Conservation (phyloP, 768 basidiomycete genomes). For the Plicaturopsis crispa region DNA sequence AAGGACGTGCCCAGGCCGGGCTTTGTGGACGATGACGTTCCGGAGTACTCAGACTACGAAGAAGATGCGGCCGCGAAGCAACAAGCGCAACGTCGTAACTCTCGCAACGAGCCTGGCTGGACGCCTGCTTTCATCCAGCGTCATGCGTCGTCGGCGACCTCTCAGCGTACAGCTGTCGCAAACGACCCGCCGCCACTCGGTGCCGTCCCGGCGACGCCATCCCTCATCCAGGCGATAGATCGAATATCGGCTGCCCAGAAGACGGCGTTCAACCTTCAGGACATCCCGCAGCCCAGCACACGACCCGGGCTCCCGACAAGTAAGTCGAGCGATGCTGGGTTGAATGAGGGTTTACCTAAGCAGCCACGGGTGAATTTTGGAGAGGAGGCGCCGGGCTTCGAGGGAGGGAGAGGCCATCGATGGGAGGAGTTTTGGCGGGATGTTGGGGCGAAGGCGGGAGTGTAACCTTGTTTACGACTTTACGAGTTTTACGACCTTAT, state of each 20-base stretch:
- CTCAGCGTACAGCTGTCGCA: conserved; percentile 14
- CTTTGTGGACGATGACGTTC: conserved; percentile 17
- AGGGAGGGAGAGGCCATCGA: conserved; percentile 12
- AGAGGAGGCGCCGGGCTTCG: conserved; percentile 5
- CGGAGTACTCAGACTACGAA: conserved; percentile 43
- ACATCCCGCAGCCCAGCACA: background rate
- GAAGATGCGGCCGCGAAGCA: conserved; percentile 25
- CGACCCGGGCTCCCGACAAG: conserved; percentile 1
- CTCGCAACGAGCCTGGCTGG: conserved; percentile 28
- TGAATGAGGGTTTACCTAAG: conserved; percentile 5
- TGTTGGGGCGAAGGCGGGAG: conserved; percentile 20
- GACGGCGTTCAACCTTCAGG: conserved; percentile 30
- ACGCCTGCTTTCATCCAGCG: conserved; percentile 43
- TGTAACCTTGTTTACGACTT: no score
- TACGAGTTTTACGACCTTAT: no score
- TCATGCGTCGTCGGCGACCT: conserved; percentile 19
- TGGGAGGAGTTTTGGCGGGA: conserved; percentile 36
- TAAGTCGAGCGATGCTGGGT: conserved; percentile 1
- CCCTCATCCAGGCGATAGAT: conserved; percentile 56
- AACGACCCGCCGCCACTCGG: conserved; percentile 14
- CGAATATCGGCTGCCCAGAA: conserved; percentile 49
- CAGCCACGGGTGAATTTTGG: conserved; percentile 2
- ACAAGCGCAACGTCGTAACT: conserved; percentile 9
- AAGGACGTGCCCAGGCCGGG: conserved; percentile 26
- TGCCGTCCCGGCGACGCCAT: conserved; percentile 56